Evolutionary conservation across 2,329 filamentous ascomycete genomes (phyloP), one percentile per base, ranked within the genome.

Genomic region (Aspergillus costaricaensis): DNA sequence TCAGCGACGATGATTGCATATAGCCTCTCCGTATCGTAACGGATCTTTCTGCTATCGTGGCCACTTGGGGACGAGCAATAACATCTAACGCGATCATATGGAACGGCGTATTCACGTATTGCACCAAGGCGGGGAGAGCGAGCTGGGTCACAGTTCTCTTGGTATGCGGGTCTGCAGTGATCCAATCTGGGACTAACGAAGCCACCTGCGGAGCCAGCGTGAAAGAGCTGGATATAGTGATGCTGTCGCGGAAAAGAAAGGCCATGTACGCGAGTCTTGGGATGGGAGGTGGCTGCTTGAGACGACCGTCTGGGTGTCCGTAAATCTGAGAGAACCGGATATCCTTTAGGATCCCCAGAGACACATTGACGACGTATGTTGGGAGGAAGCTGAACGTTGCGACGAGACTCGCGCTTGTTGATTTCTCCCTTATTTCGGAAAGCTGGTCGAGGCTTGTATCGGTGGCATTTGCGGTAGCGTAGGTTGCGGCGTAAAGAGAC

Each of bases 11-110:
- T 47, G 53, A 47, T 7, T 43, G 36, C 15, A 25, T n/a, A 39
- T 41, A 55, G 10, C 41, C 39, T 19, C 38, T 19, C 23, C 53
- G 39, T 27, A 55, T 32, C 17, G 27, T 23, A 36, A 25, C 43
- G 25, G 23, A 55, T 25, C 53, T 55, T n/a, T 44, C 39, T 25
- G 39, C 53, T 23, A 47, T 21, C 6, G 39, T 44, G 27, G 41
- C 23, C 21, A 23, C 19, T 4, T 36, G 39, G 12, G 53, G 53
- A 32, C 53, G 53, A 15, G 53, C 39, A 32, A 55, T 55, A 61
- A 96, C 67, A 76, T 96, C 92, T 66, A 96, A 74, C 0, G 91
- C 92, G n/a, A 94, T 82, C 55, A 96, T 77, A 77, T 96, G 92
- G 67, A 96, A 74, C 1, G 92, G 92, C 5, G 92, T 96, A 57